Conservation (phyloP, 306 rosid genomes). For the Biancaea sappan region DNA sequence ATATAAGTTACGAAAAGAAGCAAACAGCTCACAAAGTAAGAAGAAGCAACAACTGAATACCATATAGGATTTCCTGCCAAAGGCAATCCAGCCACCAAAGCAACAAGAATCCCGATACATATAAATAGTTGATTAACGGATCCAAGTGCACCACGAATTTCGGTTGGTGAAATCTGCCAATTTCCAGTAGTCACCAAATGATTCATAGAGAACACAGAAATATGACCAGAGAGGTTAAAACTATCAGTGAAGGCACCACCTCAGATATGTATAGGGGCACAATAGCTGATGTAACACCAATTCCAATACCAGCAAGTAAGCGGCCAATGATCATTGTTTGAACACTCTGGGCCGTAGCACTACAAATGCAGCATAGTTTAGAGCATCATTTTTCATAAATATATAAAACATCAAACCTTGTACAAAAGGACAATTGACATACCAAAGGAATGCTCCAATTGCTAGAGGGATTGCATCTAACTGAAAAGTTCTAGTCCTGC, state of each 20-base stretch:
- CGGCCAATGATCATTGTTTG: conserved; percentile 85
- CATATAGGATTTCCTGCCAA: conserved; percentile 77
- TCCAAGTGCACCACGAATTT: conserved; percentile 92
- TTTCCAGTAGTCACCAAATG: conserved; percentile 11
- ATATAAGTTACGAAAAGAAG: conserved; percentile 3
- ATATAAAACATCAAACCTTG: conserved; percentile 27
- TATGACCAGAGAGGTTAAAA: not conserved
- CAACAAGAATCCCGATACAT: conserved; percentile 85
- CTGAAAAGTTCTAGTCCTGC: conserved; percentile 84
- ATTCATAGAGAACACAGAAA: not conserved
- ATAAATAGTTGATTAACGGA: conserved; percentile 86
- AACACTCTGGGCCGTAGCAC: conserved; percentile 85
- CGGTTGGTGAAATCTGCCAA: conserved; percentile 88
- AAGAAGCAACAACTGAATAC: conserved; percentile 44
- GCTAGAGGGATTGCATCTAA: conserved; percentile 81
- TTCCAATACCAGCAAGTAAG: conserved; percentile 82
- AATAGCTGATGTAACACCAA: conserved; percentile 83
- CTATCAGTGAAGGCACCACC: conserved; percentile 44
- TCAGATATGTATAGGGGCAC: conserved; percentile 94
- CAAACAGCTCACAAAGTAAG: conserved; percentile 13
- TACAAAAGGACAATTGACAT: conserved; percentile 23
- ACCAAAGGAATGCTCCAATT: conserved; percentile 86
- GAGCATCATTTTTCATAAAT: conserved; percentile 8
- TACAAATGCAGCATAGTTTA: conserved; percentile 39
- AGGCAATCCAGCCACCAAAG: conserved; percentile 86